phyloP scores from a whole-genome alignment of 352 stramenopile genomes.

The Blastocystis sp. region DNA sequence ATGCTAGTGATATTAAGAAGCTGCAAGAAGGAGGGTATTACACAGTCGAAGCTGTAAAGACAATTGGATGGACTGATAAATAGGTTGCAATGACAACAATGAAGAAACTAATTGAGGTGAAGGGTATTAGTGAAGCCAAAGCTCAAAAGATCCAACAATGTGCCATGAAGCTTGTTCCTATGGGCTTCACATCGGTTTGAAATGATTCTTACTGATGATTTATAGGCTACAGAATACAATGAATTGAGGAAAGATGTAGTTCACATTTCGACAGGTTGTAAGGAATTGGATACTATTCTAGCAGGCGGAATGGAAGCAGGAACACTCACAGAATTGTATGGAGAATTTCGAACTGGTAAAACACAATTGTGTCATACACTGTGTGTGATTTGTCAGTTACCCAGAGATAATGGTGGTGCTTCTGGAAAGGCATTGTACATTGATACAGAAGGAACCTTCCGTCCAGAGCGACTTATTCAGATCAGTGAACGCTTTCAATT shows the following conservation, averaged over 20 bases:
- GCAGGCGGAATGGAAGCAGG: conserved; percentile 93
- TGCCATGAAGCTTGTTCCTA: conserved; percentile 89
- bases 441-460: conserved; percentile 97
- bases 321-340: conserved; percentile 93
- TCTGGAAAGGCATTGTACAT: conserved; percentile 82
- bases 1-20: conserved; percentile 91
- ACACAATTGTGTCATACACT: conserved; percentile 98
- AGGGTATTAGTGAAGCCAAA: conserved; percentile 98
- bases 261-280: conserved; percentile 84
- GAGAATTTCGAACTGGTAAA: conserved; percentile 97
- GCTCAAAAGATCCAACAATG: conserved; percentile 95
- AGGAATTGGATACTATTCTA: conserved; percentile 78
- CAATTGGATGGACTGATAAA: background rate
- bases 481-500: conserved; percentile 95
- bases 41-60: conserved; percentile 84
- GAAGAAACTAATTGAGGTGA: conserved; percentile 90
- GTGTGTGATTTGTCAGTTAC: conserved; percentile 95
- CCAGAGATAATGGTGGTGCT: conserved; percentile 87
- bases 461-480: conserved; percentile 84
- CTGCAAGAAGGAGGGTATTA: conserved; percentile 90
- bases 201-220: background rate
- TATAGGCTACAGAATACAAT: conserved; percentile 76
- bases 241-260: conserved; percentile 84
- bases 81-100: conserved; percentile 83
- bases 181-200: conserved; percentile 93